Base-by-base conservation (phyloP, 129 eudicot species). In the Apium graveolens region DNA sequence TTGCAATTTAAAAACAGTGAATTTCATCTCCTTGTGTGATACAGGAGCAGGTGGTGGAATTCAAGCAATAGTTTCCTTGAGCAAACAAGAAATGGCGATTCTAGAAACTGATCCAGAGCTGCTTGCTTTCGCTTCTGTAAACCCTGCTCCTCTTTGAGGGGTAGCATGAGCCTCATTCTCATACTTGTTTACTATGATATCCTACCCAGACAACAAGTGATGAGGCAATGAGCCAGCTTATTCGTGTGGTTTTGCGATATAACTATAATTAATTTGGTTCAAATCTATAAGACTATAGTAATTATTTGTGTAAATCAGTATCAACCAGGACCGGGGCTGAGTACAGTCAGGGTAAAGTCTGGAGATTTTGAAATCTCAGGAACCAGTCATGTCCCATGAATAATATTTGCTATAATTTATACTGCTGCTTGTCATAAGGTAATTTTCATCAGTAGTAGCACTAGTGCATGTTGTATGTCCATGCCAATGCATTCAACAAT, bases 61-160 rank as follows among this genome's bases (percentile, higher is more conserved):
- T 20, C 18, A 78, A 66, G 81, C 65, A 29, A 0, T 44, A 17
- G 81, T 78, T 7, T 24, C 74, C 44, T 44, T 78, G 20, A 45
- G 21, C 5, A 44, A 78, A 43, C 16, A 65, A 66, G 75, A 78
- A 9, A 78, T 78, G 81, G 75, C 74, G 13, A 29, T 78, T 21
- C 31, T 78, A 11, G 62, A 65, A 32, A 38, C 31, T 14, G 75
- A 78, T 57, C 43, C 29, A 1, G 81, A 78, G 43, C 43, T 78
- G 31, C 72, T 57, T 37, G 37, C 81, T n/a, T 62, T 78, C 8
- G 42, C 73, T 78, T 62, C 79, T 9, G 42, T 76, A 21, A 39
- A 76, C 24, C 79, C 71, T 35, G 29, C 31, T 17, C 66, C 27
- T 53, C 27, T 53, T 20, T 53, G 63, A 53, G 63, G 63, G 6